Evolutionary conservation across 1,284 basidiomycete genomes (phyloP).

Genomic region (Peniophora sp.): DNA sequence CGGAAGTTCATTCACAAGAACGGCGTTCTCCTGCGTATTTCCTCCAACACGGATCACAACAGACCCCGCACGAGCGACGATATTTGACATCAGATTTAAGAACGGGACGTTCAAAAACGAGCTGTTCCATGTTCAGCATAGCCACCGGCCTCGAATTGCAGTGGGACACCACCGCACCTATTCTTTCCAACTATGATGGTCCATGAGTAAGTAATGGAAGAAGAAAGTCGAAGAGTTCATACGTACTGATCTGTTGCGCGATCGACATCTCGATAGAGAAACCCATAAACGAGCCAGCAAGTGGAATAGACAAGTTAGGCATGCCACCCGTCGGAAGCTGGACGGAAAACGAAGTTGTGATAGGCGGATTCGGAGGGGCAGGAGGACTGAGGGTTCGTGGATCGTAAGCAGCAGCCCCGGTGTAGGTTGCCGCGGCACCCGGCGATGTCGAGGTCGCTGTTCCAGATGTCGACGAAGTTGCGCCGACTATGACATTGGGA

Average conservation of each 20-base stretch:
- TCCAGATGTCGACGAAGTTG: not conserved
- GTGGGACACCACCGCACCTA: conserved; percentile 6
- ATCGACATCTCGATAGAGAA: conserved; percentile 43
- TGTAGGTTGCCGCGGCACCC: conserved; percentile 26
- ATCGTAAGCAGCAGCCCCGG: conserved; percentile 36
- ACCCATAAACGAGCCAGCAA: conserved; percentile 34
- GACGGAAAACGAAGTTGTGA: conserved; percentile 33
- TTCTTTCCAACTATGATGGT: conserved; percentile 15
- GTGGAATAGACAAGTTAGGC: conserved; percentile 16
- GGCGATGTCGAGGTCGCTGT: conserved; percentile 2
- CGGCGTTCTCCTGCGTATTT: conserved; percentile 64
- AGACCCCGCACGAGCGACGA: conserved; percentile 51
- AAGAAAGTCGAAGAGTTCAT: not conserved
- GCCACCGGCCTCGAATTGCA: conserved; percentile 2
- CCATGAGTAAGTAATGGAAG: not conserved
- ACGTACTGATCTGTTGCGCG: conserved; percentile 28
- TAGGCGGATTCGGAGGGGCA: conserved; percentile 28
- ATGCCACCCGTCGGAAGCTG: conserved; percentile 30
- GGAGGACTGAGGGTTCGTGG: conserved; percentile 33
- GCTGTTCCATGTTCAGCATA: conserved; percentile 18
- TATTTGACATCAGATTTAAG: conserved; percentile 67
- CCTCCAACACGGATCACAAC: conserved; percentile 65
- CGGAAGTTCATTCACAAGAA: conserved; percentile 16
- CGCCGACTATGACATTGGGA: conserved; percentile 11
- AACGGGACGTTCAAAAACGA: conserved; percentile 54